These are phyloP conservation scores for Diplosphaera chodatii DNA, from an alignment of 139 green algal genomes.

Conservation along the genomic window DNA sequence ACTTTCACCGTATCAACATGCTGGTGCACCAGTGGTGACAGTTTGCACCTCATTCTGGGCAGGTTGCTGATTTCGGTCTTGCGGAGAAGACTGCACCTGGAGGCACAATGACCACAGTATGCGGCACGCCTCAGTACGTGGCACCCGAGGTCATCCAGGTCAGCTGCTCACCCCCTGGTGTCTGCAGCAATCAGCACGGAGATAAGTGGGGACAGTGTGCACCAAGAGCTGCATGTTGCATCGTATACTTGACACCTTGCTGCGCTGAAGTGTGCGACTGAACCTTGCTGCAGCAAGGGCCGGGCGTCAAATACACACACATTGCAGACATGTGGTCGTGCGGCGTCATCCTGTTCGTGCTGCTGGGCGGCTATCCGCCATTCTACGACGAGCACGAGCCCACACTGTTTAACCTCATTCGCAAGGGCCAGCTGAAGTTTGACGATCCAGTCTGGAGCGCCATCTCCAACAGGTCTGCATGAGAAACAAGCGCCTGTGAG, in stretches of 20 bases:
- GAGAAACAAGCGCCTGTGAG: too few species aligned
- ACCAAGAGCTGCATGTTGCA: neutral
- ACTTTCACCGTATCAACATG: too few species aligned
- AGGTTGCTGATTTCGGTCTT: constrained; percentile 86
- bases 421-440: constrained; percentile 65
- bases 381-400: constrained; percentile 87
- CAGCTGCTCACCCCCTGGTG: neutral
- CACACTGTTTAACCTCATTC: constrained; percentile 83
- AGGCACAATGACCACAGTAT: constrained; percentile 69
- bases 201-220: neutral
- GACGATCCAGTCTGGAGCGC: constrained; percentile 77
- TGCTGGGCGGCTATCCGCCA: constrained; percentile 86
- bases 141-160: constrained; percentile 85
- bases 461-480: constrained; percentile 54
- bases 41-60: constrained; percentile 10
- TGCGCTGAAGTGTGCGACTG: neutral
- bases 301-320: constrained; percentile 34
- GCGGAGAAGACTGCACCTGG: constrained; percentile 53
- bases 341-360: constrained; percentile 74
- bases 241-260: too few species aligned
- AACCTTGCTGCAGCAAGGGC: constrained; percentile 15
- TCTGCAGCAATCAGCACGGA: neutral
- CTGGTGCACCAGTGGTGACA: too few species aligned
- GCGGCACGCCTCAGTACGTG: constrained; percentile 89
- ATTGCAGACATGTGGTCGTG: constrained; percentile 64